Evolutionary conservation across 2,329 filamentous ascomycete species (phyloP).

Genomic region (Pezicula neosporulosa): DNA sequence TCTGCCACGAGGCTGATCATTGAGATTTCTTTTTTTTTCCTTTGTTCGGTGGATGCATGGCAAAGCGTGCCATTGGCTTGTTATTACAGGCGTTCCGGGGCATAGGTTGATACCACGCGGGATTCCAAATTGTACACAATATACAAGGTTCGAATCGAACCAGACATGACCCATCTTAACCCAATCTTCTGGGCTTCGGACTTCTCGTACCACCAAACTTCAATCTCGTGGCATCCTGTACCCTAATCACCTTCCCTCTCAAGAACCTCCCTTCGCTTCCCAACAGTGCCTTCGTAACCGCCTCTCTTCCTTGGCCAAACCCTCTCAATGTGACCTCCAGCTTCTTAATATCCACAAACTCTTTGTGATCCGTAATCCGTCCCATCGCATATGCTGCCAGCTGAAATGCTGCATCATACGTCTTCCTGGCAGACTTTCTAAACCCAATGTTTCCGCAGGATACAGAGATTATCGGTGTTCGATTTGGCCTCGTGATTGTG

Average conservation of each 20-base stretch:
- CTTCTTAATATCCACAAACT: constrained; percentile 69
- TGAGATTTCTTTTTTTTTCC: constrained; percentile 9
- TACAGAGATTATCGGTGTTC: constrained; percentile 74
- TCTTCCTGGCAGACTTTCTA: constrained; percentile 72
- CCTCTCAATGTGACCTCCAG: constrained; percentile 81
- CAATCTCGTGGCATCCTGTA: constrained; percentile 82
- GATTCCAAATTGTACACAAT: constrained; percentile 17
- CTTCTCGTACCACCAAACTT: constrained; percentile 96
- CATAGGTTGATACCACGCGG: constrained; percentile 15
- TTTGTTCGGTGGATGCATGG: neutral
- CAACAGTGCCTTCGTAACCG: constrained; percentile 83
- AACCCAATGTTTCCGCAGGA: constrained; percentile 91
- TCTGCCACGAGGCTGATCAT: constrained; percentile 14
- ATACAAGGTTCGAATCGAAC: constrained; percentile 6
- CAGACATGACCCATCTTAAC: constrained; percentile 15
- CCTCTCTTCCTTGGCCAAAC: constrained; percentile 84
- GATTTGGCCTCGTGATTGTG: constrained; percentile 80
- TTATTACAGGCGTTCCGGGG: constrained; percentile 14
- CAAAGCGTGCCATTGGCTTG: constrained; percentile 9
- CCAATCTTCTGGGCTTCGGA: constrained; percentile 75
- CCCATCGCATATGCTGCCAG: constrained; percentile 79
- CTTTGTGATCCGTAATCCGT: constrained; percentile 77
- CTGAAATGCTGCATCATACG: constrained; percentile 92
- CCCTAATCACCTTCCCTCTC: constrained; percentile 69
- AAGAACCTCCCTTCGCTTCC: constrained; percentile 79